Percentiles rank a stretch among this genome's conserved stretches.
Conservation (phyloP, 495 filamentous ascomycete species). For the Filosporella fistucella region DNA sequence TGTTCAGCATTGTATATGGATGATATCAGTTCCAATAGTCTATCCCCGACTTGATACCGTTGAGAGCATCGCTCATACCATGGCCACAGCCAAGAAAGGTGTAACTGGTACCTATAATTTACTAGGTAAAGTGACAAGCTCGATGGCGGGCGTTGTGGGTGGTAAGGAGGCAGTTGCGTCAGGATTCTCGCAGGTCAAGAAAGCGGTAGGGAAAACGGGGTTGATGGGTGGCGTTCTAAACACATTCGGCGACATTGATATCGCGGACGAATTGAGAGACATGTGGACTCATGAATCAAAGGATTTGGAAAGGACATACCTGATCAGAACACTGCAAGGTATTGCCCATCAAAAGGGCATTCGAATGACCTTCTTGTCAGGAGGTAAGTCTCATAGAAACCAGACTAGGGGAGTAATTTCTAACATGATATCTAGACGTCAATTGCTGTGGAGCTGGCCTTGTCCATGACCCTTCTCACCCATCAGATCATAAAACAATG, state of each 20-base stretch:
- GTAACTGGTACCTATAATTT: slow-evolving; percentile 94
- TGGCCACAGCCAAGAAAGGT: slow-evolving; percentile 93
- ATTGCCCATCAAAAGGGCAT: slow-evolving; percentile 91
- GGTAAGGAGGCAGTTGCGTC: slow-evolving; percentile 87
- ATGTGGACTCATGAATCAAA: slow-evolving; percentile 98
- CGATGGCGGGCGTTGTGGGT: slow-evolving; percentile 89
- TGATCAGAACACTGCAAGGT: slow-evolving; percentile 91
- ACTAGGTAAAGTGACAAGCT: slow-evolving; percentile 88
- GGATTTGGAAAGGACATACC: slow-evolving; percentile 93
- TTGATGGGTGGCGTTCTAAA: slow-evolving; percentile 92
- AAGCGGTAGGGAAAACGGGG: slow-evolving; percentile 89
- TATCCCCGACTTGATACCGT: slow-evolving; percentile 90
- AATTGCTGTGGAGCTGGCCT: slow-evolving; percentile 90
- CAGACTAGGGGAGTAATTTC: too few species aligned
- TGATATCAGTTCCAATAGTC: slow-evolving; percentile 83
- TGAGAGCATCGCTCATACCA: slow-evolving; percentile 81
- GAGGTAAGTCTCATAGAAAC: slow-evolving; percentile 59
- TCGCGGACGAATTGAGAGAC: slow-evolving; percentile 89
- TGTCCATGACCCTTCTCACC: slow-evolving; percentile 88
- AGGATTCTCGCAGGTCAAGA: slow-evolving; percentile 91
- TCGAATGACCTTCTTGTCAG: slow-evolving; percentile 93
- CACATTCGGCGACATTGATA: slow-evolving; percentile 95
- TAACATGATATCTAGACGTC: slow-evolving; percentile 48
- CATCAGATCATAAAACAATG: slow-evolving; percentile 96
- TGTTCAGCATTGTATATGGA: slow-evolving; percentile 95